Conservation (phyloP, 225 moss, liverwort and hornwort genomes). For the Bryoerythrophyllum caledonicum region DNA sequence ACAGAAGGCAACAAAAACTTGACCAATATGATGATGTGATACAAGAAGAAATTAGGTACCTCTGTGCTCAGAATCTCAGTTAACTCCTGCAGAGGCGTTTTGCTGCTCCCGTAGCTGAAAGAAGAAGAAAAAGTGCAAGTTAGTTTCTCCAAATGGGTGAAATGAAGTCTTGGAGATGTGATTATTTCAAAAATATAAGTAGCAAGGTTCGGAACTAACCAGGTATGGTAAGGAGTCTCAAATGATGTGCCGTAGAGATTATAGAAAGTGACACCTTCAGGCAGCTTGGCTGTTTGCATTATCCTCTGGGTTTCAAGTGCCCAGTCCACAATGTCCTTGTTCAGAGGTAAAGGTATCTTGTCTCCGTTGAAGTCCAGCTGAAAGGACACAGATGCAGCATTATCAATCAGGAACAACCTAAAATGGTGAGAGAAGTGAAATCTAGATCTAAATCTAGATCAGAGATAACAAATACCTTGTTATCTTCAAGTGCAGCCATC, state of each 20-base stretch:
- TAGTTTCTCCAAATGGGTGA: neutral
- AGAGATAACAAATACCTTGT: slow-evolving; percentile 49
- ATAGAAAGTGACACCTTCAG: slow-evolving; percentile 63
- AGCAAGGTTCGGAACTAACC: slow-evolving; percentile 36
- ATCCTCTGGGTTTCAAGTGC: slow-evolving; percentile 64
- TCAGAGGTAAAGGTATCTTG: slow-evolving; percentile 61
- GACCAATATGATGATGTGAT: neutral
- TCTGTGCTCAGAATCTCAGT: slow-evolving; percentile 53
- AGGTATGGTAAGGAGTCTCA: slow-evolving; percentile 71
- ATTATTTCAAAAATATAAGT: neutral
- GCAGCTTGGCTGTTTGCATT: slow-evolving; percentile 57
- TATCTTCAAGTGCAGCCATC: slow-evolving; percentile 71
- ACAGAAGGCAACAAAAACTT: neutral
- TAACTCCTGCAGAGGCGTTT: slow-evolving; percentile 49
- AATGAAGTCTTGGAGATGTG: neutral
- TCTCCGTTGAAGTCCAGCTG: slow-evolving; percentile 59
- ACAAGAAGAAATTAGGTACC: slow-evolving; percentile 31
- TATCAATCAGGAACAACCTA: neutral
- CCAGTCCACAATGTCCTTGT: slow-evolving; percentile 59
- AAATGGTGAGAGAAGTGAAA: neutral
- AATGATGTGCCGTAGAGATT: slow-evolving; percentile 68
- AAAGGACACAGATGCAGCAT: slow-evolving; percentile 7
- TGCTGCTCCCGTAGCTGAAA: slow-evolving; percentile 65
- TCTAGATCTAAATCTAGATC: neutral
- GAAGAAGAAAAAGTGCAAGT: neutral